Percentiles rank a stretch among this genome's conserved stretches.
These are phyloP conservation scores for Stemphylium vesicarium DNA, from an alignment of 2,329 filamentous ascomycete species.

Conservation along the genomic window DNA sequence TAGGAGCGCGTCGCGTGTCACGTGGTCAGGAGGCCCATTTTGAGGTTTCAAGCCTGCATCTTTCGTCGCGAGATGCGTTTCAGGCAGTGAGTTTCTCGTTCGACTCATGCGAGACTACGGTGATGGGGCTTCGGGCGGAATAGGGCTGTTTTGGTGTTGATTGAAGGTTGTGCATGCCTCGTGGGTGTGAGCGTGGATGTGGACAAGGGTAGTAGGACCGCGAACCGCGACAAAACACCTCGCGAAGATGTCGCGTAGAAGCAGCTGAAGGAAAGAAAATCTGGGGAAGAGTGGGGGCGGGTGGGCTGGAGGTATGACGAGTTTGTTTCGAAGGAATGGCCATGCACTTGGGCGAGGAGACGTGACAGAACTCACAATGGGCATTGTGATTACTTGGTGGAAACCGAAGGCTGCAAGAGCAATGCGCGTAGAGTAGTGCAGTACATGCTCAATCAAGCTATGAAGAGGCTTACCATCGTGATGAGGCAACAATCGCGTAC, in stretches of 20 bases:
- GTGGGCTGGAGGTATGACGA: not conserved
- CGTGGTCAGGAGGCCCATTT: constrained; percentile 21
- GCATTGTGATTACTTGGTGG: too few species aligned
- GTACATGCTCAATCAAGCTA: not conserved
- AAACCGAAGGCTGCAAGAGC: too few species aligned
- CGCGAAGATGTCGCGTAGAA: not conserved
- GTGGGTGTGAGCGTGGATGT: not conserved
- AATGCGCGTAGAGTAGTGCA: not conserved
- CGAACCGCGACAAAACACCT: not conserved
- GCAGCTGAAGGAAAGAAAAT: not conserved
- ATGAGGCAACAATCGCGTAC: constrained; percentile 25
- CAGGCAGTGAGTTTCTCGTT: constrained; percentile 20
- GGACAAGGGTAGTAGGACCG: not conserved
- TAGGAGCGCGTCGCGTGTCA: constrained; percentile 25
- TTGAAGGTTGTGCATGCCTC: not conserved
- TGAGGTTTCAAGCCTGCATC: constrained; percentile 31
- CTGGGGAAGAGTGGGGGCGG: not conserved
- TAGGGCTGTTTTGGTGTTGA: not conserved
- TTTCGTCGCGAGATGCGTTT: constrained; percentile 37
- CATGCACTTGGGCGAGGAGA: not conserved
- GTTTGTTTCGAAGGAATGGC: not conserved
- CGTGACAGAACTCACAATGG: too few species aligned
- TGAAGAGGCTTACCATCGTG: constrained; percentile 7
- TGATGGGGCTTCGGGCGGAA: not conserved
- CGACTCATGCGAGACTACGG: constrained; percentile 25